A percentile compares a stretch with the other conserved stretches of the same genome.
phyloP scores from a whole-genome alignment of 208 protist genomes.

The Crithidia expoeki region DNA sequence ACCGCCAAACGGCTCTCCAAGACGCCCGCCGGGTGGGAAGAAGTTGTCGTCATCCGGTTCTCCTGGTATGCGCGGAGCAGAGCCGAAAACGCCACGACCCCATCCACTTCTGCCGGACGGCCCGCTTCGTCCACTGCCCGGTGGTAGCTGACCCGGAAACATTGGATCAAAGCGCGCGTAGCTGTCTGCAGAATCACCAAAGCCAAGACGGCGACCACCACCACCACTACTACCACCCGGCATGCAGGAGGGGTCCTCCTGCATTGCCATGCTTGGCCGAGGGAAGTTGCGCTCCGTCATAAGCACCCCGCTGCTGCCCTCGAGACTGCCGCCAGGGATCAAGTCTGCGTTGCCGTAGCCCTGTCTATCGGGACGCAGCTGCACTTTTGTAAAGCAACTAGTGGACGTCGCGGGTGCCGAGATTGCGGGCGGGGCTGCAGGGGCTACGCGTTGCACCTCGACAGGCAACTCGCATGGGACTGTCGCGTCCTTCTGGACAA shows the following conservation, averaged over 20 bases:
- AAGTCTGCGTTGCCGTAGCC: conserved; percentile 83
- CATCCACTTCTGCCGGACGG: conserved; percentile 4
- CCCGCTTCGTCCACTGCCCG: conserved; percentile 6
- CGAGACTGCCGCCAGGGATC: conserved; percentile 51
- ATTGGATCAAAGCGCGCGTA: conserved; percentile 83
- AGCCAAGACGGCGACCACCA: not conserved
- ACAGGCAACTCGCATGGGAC: conserved; percentile 9
- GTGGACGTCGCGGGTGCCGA: conserved; percentile 7
- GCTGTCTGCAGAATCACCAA: conserved; percentile 13
- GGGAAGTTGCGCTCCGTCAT: conserved; percentile 56
- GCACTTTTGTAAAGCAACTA: conserved; percentile 44
- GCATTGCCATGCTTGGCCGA: conserved; percentile 1
- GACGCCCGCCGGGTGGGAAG: conserved; percentile 43
- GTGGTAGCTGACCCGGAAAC: conserved; percentile 60
- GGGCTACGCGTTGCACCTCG: conserved; percentile 9
- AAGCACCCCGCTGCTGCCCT: conserved; percentile 50
- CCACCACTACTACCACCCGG: not conserved
- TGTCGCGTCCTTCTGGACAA: conserved; percentile 1
- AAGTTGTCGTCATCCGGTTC: conserved; percentile 83
- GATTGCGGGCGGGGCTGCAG: not conserved
- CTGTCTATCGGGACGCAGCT: conserved; percentile 49
- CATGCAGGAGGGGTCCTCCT: not conserved
- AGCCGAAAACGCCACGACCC: conserved; percentile 3
- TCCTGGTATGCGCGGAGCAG: conserved; percentile 54
- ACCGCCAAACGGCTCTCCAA: conserved; percentile 43